These are phyloP conservation scores for Aegilops speltoides DNA, from an alignment of 176 grass and related monocot species.

Conservation along the genomic window DNA sequence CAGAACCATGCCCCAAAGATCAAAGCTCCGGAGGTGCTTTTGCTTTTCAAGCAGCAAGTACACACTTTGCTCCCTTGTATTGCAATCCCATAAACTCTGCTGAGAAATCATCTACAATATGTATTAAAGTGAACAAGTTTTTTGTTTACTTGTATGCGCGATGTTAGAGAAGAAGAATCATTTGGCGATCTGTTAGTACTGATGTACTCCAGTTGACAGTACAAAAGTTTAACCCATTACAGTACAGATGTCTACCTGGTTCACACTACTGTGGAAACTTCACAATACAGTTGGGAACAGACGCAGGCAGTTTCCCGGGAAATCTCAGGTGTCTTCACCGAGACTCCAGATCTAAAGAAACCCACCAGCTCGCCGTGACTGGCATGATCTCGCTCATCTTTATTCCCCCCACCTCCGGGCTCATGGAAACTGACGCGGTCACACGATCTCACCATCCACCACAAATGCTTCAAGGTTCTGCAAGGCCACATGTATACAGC, in stretches of 20 bases:
- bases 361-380: slow-evolving; percentile 16
- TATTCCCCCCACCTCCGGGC: slow-evolving; percentile 31
- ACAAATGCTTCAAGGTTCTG: slow-evolving; percentile 36
- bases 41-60: slow-evolving; percentile 45
- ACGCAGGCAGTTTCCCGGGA: slow-evolving; percentile 9
- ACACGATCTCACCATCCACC: not conserved
- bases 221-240: not conserved
- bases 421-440: not conserved
- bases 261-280: not conserved
- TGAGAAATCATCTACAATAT: not conserved
- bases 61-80: slow-evolving; percentile 11
- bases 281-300: not conserved
- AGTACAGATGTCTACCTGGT: not conserved
- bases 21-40: slow-evolving; percentile 52
- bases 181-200: not conserved
- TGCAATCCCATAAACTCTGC: not conserved
- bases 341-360: slow-evolving; percentile 22
- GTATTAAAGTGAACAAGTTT: not conserved
- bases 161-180: not conserved
- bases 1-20: slow-evolving; percentile 43
- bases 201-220: no score
- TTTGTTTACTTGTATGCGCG: not conserved
- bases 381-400: slow-evolving; percentile 26
- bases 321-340: slow-evolving; percentile 28
- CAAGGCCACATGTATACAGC: slow-evolving; percentile 11